A percentile compares a stretch with the other conserved stretches of the same genome.
These are phyloP conservation scores for Globisporangium radiosum DNA, from an alignment of 352 stramenopile genomes.

Conservation along the genomic window DNA sequence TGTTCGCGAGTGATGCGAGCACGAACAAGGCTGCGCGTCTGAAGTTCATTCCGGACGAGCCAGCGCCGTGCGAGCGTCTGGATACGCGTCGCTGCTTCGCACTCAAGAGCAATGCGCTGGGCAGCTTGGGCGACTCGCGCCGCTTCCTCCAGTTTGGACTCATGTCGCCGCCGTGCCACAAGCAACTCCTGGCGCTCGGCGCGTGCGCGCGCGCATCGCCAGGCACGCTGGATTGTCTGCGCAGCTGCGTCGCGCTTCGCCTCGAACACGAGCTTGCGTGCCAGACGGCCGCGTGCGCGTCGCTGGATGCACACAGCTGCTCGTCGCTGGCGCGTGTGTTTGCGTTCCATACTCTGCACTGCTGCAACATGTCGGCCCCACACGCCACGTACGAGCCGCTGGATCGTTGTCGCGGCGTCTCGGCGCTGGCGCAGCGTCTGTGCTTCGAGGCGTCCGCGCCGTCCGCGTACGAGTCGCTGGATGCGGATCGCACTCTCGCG, in stretches of 20 bases:
- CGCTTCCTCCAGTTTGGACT: constrained; percentile 9
- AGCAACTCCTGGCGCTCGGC: constrained; percentile 9
- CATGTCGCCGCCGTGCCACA: constrained; percentile 10
- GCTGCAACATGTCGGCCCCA: constrained; percentile 15
- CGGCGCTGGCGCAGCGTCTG: background rate
- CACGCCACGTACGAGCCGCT: constrained; percentile 26
- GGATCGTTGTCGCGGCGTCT: constrained; percentile 30
- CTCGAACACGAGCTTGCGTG: constrained; percentile 13
- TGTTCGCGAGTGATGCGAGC: constrained; percentile 13
- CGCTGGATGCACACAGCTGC: constrained; percentile 36
- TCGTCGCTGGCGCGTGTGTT: constrained; percentile 7
- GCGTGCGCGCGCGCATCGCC: constrained; percentile 23
- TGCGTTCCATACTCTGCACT: background rate
- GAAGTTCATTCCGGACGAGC: constrained; percentile 15
- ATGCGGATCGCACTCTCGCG: constrained; percentile 27
- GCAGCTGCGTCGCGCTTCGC: constrained; percentile 13
- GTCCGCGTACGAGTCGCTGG: constrained; percentile 28
- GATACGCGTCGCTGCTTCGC: constrained; percentile 22
- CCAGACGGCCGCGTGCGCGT: constrained; percentile 24
- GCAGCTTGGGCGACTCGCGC: constrained; percentile 8
- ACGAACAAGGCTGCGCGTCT: constrained; percentile 13
- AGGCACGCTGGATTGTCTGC: constrained; percentile 24
- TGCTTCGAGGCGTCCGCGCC: constrained; percentile 14
- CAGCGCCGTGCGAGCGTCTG: constrained; percentile 21
- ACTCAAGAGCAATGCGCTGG: constrained; percentile 17